Conservation (phyloP, 805 yeast genomes). For the Kregervanrija fluxuum region DNA sequence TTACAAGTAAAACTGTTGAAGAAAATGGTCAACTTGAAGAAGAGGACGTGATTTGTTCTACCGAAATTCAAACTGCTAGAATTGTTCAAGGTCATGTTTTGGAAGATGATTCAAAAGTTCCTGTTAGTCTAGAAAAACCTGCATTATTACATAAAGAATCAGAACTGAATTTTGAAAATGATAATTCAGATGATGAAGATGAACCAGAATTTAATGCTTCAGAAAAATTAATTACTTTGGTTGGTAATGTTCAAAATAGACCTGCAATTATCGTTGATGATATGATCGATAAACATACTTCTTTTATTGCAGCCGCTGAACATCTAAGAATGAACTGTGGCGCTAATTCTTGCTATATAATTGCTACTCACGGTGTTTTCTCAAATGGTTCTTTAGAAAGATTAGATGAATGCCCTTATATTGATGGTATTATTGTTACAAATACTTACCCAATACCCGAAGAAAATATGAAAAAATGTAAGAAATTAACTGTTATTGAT, state of each 20-base stretch:
- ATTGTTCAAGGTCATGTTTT: slow-evolving; percentile 96
- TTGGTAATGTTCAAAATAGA: slow-evolving; percentile 89
- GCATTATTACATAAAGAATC: slow-evolving; percentile 18
- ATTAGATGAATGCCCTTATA: slow-evolving; percentile 69
- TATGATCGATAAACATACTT: slow-evolving; percentile 91
- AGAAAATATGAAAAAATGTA: slow-evolving; percentile 46
- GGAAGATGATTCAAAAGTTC: slow-evolving; percentile 47
- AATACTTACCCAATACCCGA: slow-evolving; percentile 88
- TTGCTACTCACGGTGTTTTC: slow-evolving; percentile 95
- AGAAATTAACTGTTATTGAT: slow-evolving; percentile 81
- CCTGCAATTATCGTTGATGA: slow-evolving; percentile 94
- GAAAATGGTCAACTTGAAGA: slow-evolving; percentile 50
- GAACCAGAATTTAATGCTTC: slow-evolving; percentile 52
- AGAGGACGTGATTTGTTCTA: slow-evolving; percentile 61
- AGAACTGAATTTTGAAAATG: slow-evolving; percentile 50
- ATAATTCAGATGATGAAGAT: slow-evolving; percentile 84
- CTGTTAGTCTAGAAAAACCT: slow-evolving; percentile 11
- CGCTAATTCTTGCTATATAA: slow-evolving; percentile 80
- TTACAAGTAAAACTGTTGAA: slow-evolving; percentile 16
- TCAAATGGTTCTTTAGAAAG: slow-evolving; percentile 79
- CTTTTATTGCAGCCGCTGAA: slow-evolving; percentile 96
- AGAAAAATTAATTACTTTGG: slow-evolving; percentile 90
- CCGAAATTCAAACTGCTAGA: slow-evolving; percentile 91
- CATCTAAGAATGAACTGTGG: slow-evolving; percentile 95
- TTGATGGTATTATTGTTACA: slow-evolving; percentile 90